Evolutionary conservation across 371 early-diverging fungal species (phyloP), one percentile per base, ranked within the genome.

Genomic region (Mucor ambiguus): DNA sequence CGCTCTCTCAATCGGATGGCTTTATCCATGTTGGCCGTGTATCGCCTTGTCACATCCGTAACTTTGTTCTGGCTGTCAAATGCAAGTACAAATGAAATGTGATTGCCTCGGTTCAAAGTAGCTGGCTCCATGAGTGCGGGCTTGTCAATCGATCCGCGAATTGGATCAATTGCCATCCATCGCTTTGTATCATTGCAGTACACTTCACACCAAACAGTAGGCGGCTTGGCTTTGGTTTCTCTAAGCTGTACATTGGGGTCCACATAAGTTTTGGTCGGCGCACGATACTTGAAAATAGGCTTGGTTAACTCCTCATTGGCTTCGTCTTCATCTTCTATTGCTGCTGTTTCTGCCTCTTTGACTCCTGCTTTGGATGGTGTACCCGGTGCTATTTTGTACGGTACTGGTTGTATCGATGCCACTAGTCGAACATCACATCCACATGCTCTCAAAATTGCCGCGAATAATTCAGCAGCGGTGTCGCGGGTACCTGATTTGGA

Each of bases 41-140:
- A 93, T n/a, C 92, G 80, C 22, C 85, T 72, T 7, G 92, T 92
- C 6, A 93, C 90, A 70, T 92, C 92, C 30, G 82, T 70, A 44
- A 75, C 79, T 12, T 74, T 72, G 33, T 79, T 78, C 3, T 20
- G 58, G 2, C 54, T 16, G 4, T 75, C 74, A 41, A 82, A 86
- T 1, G 89, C 89, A 6, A 90, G 78, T 2, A 91, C 88, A 77
- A 85, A 88, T 0, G 87, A 82, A 41, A 90, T n/a, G 4, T 68
- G 54, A 32, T 85, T 87, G 4, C 63, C 64, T 20, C 64, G 62
- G n/a, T 78, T 80, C 2, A 74, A 60, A 2, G 32, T 60, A 4
- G 80, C 59, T 8, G 89, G 88, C 30, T 87, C 87, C 85, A 89
- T 80, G 14, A 75, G 64, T 22, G 69, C 66, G 16, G 88, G 82